Evolutionary conservation across 768 basidiomycete genomes (phyloP), one percentile per base, ranked within the genome.

Genomic region (Pilatotrama ljubarskyi): DNA sequence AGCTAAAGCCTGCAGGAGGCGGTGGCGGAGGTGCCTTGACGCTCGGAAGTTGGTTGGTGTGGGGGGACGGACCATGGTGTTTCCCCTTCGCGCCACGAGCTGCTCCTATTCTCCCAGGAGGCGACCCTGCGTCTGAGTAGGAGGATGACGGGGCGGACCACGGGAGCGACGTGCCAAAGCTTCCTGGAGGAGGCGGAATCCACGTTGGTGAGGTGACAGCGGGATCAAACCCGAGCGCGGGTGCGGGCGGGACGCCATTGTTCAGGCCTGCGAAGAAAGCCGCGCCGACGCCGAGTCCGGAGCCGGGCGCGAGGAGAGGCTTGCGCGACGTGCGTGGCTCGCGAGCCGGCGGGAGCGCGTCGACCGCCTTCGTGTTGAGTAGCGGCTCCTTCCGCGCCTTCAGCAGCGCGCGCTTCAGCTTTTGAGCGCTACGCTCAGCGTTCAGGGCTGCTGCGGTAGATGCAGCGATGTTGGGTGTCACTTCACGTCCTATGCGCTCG

Each of bases 361-460:
- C 55, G 1, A 63, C 66, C 1, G 81, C 85, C 55, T 78, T 81
- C 6, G 75, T 81, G 68, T 90, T 93, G 40, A 93, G 72, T 36
- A 90, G 72, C 0, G 92, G 91, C 61, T 84, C 79, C 55, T 78
- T 79, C 35, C 91, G 82, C 1, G 78, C 79, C 6, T 76, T 69
- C 22, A 92, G 72, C 9, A 94, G 76, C 0, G 86, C 86, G 5
- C 77, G 78, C 73, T 93, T 93, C 55, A 94, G 77, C 59, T 78
- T 81, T 50, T 83, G 81, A 1, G 88, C 88, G 6, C 88, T 83
- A 29, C 88, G 79, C 72, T 94, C 93, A 0, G 90, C 87, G 59
- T 91, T 90, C 47, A 95, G 76, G 22, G 93, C 91, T 1, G 90
- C 90, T 0, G 91, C 90, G 0, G 91, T 91, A 5, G 85, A 86